Evolutionary conservation across 2,329 filamentous ascomycete genomes (phyloP), one percentile per base, ranked within the genome.

Genomic region (Colletotrichum echinochloae): DNA sequence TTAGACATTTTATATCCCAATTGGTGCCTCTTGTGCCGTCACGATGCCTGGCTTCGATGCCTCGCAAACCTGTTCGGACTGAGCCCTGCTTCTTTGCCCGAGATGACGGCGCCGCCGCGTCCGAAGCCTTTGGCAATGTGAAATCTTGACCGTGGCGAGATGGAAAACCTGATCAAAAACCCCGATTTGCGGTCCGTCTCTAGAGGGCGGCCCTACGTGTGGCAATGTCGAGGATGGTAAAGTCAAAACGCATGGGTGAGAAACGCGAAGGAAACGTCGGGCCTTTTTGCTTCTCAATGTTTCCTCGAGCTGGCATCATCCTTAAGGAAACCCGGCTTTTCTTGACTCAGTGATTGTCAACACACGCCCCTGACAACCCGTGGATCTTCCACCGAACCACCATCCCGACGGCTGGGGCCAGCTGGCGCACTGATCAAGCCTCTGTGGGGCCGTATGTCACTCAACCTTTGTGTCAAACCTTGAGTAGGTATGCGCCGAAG

Each of bases 1-100:
- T 63, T 48, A 71, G 64, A 62, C 67, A 57, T 51, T 33, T 30
- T 51, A 46, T 51, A 62, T 67, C 61, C 67, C 63, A 61, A 66
- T 57, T 61, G 44, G 51, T 30, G 59, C 57, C 46, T 67, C 41
- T 59, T 59, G 57, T 39, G 20, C 35, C 30, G 64, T 63, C 64
- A 59, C 52, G 68, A 71, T 71, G 65, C 64, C 63, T 71, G 64
- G 56, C 65, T 63, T 54, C 33, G 41, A 33, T 62, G 52, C 67
- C 51, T 70, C 57, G 62, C 44, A 57, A 51, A 63, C 57, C 9
- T 39, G 51, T 26, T 63, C 52, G 52, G 64, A 48, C 46, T 51
- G 37, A 28, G 39, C 62, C 68, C 64, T 64, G 52, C 30, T 54
- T 56, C 44, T 44, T 30, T 46, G 57, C 68, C 64, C 64, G 59